phyloP scores from a whole-genome alignment of 345 rosid species.

The Eucalyptus sp. region DNA sequence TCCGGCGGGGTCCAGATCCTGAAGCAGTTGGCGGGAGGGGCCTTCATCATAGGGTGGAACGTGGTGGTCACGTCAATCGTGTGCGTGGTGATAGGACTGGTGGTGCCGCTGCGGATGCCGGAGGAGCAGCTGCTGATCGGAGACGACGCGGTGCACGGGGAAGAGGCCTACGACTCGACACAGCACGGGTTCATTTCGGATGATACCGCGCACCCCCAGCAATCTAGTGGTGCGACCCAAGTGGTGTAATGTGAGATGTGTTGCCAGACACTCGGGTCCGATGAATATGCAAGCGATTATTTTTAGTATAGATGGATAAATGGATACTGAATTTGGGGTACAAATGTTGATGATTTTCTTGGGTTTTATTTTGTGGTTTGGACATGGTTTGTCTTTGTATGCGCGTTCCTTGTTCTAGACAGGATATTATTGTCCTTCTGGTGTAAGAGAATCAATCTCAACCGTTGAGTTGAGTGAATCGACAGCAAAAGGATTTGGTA shows the following conservation, averaged over 20 bases:
- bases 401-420: not conserved
- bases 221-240: not conserved
- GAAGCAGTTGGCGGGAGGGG: slow-evolving; percentile 16
- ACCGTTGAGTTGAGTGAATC: not conserved
- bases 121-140: slow-evolving; percentile 33
- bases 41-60: slow-evolving; percentile 9
- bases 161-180: slow-evolving; percentile 32
- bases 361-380: not conserved
- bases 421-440: not conserved
- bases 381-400: not conserved
- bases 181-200: not conserved
- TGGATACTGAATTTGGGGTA: rapidly evolving
- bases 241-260: not conserved
- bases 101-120: slow-evolving; percentile 30
- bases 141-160: slow-evolving; percentile 42
- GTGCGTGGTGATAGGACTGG: slow-evolving; percentile 5
- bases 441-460: not conserved
- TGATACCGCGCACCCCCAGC: not conserved
- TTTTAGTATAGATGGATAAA: not conserved
- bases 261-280: too few species aligned
- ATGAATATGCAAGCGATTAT: not conserved
- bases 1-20: not conserved
- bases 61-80: slow-evolving; percentile 14
- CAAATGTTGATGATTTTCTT: not conserved
- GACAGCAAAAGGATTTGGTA: not conserved